Conservation (phyloP, 768 basidiomycete species). For the Phlebiopsis flavidoalba region DNA sequence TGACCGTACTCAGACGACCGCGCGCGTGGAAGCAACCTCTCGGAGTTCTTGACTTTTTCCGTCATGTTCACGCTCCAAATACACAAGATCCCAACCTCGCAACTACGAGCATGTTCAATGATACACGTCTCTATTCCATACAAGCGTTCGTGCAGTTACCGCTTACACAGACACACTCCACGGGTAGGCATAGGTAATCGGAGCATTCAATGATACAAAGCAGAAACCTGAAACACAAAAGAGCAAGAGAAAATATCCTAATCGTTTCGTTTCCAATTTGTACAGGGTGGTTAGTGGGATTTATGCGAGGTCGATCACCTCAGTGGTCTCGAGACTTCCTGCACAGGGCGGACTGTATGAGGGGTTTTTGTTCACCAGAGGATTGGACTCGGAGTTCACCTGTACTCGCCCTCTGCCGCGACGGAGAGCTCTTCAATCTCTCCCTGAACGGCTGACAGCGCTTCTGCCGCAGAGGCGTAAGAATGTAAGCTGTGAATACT, state of each 20-base stretch:
- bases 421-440: constrained; percentile 92
- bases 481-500: constrained; percentile 52
- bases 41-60: neutral
- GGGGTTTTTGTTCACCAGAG: neutral
- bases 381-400: constrained; percentile 37
- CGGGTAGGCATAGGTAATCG: neutral
- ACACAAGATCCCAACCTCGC: too few relatives aligned
- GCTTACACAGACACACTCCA: neutral
- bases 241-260: neutral
- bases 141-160: neutral
- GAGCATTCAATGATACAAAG: neutral
- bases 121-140: neutral
- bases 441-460: constrained; percentile 76
- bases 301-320: constrained; percentile 22
- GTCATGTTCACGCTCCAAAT: too few relatives aligned
- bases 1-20: neutral
- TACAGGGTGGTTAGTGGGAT: neutral
- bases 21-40: neutral
- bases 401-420: constrained; percentile 93
- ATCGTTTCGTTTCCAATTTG: neutral
- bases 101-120: neutral
- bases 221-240: neutral
- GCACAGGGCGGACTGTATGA: constrained; percentile 6
- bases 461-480: constrained; percentile 74
- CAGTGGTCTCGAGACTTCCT: constrained; percentile 91